Evolutionary conservation across 495 filamentous ascomycete genomes (phyloP).

Genomic region (Aspergillus sclerotiicarbonarius): DNA sequence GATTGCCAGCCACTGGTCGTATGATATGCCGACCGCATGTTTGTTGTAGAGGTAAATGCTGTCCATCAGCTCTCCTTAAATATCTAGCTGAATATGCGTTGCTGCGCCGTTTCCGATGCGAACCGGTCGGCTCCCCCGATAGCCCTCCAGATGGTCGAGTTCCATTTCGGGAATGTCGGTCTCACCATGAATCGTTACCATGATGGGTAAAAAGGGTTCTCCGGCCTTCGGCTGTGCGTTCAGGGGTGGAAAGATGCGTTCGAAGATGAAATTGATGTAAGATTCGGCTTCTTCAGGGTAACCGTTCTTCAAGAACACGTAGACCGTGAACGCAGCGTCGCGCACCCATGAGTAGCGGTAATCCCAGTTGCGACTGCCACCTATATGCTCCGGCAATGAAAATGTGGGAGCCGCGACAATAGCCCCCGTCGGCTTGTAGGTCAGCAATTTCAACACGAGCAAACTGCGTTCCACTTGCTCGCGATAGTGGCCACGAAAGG

Average conservation of each 20-base stretch:
- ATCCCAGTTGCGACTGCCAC: slow-evolving; percentile 73
- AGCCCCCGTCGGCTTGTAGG: slow-evolving; percentile 60
- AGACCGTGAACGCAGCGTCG: slow-evolving; percentile 72
- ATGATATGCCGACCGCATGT: slow-evolving; percentile 69
- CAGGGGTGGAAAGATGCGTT: slow-evolving; percentile 51
- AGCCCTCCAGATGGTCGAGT: slow-evolving; percentile 64
- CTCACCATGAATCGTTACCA: slow-evolving; percentile 72
- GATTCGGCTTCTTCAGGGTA: slow-evolving; percentile 72
- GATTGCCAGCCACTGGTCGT: slow-evolving; percentile 65
- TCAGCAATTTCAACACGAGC: slow-evolving; percentile 69
- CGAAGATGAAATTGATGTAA: slow-evolving; percentile 72
- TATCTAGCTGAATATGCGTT: slow-evolving; percentile 71
- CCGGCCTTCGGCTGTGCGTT: slow-evolving; percentile 41
- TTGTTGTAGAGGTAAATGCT: slow-evolving; percentile 76
- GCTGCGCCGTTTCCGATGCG: slow-evolving; percentile 74
- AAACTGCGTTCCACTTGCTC: slow-evolving; percentile 66
- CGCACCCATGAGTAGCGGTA: slow-evolving; percentile 75
- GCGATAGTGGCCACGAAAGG: slow-evolving; percentile 67
- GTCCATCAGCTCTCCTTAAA: slow-evolving; percentile 75
- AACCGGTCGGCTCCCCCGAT: slow-evolving; percentile 64
- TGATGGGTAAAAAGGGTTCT: slow-evolving; percentile 61
- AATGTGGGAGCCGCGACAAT: slow-evolving; percentile 59
- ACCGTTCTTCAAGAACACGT: slow-evolving; percentile 70
- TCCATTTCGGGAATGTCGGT: slow-evolving; percentile 69
- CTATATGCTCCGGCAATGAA: slow-evolving; percentile 70